phyloP scores from a whole-genome alignment of 2,329 filamentous ascomycete genomes.

The Ceratocystis cubensis region DNA sequence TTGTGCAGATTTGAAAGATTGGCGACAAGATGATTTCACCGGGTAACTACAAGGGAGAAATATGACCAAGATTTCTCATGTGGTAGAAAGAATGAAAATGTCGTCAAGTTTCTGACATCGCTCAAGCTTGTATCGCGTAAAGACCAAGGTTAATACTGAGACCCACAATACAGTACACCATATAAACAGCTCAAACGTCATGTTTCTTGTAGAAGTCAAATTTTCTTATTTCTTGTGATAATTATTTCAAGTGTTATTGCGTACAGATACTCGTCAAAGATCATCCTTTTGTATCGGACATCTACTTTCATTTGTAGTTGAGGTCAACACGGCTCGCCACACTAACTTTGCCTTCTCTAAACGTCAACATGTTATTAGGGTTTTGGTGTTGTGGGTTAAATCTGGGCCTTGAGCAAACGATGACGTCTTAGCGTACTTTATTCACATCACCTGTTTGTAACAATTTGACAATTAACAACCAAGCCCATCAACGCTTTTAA shows the following conservation, averaged over 20 bases:
- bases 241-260: no score
- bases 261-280: no score
- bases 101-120: not conserved
- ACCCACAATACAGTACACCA: not conserved
- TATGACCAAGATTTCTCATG: not conserved
- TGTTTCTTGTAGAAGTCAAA: not conserved
- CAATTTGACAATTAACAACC: not conserved
- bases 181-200: not conserved
- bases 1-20: conserved; percentile 21
- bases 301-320: no score
- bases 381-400: not conserved
- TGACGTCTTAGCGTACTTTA: not conserved
- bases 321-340: no score
- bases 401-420: not conserved
- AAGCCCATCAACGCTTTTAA: not conserved
- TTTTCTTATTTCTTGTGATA: no score
- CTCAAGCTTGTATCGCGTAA: not conserved
- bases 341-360: no score
- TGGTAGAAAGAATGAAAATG: not conserved
- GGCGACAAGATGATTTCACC: no score
- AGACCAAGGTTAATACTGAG: not conserved
- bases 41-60: not conserved
- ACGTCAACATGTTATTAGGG: not conserved
- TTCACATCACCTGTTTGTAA: not conserved
- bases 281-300: no score